These are phyloP conservation scores for Rhynchosporium agropyri DNA, from an alignment of 2,329 filamentous ascomycete genomes.

Conservation along the genomic window DNA sequence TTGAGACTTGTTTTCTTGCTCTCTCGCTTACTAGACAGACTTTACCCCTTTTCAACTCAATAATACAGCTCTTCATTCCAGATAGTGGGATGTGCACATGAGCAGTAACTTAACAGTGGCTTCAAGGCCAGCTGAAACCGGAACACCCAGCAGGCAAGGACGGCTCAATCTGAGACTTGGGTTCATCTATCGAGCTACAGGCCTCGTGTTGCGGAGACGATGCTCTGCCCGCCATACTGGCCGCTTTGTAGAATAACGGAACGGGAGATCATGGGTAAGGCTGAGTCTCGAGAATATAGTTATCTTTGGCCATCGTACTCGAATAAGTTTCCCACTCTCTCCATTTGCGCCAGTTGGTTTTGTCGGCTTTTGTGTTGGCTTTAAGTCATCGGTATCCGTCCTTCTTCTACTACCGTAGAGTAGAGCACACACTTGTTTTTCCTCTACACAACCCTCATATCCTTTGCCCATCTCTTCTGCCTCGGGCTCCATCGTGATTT, in stretches of 20 bases:
- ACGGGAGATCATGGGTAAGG: constrained; percentile 3
- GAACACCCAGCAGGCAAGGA: neutral
- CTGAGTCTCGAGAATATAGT: constrained; percentile 7
- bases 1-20: neutral
- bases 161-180: neutral
- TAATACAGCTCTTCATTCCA: neutral
- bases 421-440: neutral
- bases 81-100: neutral
- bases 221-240: neutral
- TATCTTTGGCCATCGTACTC: constrained; percentile 5
- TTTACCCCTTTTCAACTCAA: neutral
- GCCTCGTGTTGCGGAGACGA: neutral
- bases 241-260: neutral
- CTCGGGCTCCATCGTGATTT: neutral
- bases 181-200: neutral
- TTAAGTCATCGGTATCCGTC: constrained; percentile 4
- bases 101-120: neutral
- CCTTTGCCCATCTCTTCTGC: neutral
- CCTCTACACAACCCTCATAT: neutral
- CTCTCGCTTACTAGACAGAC: neutral
- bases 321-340: neutral
- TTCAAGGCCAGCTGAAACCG: neutral
- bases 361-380: neutral
- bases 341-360: too few relatives aligned
- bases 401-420: neutral